Evolutionary conservation across 768 basidiomycete genomes (phyloP), one percentile per base, ranked within the genome.

Genomic region (Tricholoma saponaceum): DNA sequence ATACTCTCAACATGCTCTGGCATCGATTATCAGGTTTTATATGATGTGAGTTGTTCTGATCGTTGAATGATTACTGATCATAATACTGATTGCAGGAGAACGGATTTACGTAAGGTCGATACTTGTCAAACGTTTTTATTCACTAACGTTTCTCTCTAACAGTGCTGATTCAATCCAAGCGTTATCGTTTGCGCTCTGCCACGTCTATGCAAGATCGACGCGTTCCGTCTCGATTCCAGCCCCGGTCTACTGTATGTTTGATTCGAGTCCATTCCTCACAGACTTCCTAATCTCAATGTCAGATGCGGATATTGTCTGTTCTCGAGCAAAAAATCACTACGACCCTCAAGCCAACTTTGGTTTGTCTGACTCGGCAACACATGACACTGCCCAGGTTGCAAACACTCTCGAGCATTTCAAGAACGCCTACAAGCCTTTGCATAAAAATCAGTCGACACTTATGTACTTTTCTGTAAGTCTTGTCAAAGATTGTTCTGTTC

Each of bases 141-240:
- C 44, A 26, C 44, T 51, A 52, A 56, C 56, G 14, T 26, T 51
- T 26, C 37, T 53, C 9, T 57, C 5, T 10, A 5, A 51, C 22
- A 88, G 85, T 25, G 77, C 86, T 14, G 86, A 90, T 64, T 79
- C 82, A 14, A 70, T 93, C 41, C 92, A 93, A 62, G 78, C 80
- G 0, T 67, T 92, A 0, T 82, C 87, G 0, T 93, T 86, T 54
- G 82, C 86, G 0, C 74, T 94, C 0, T 90, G 89, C 64, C 89
- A 94, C 49, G 84, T 90, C 0, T 93, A 90, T 52, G 89, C 91
- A 0, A 80, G 90, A 0, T 79, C 91, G 0, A 93, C 92, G 0
- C 85, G 92, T 7, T 89, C 89, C 0, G 91, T 94, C 0, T 92
- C 90, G 0, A 92, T 93, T 43, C 91, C 91, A 0, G 90, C 91